Conservation (phyloP, 2,329 filamentous ascomycete genomes). For the Fusarium begoniae region DNA sequence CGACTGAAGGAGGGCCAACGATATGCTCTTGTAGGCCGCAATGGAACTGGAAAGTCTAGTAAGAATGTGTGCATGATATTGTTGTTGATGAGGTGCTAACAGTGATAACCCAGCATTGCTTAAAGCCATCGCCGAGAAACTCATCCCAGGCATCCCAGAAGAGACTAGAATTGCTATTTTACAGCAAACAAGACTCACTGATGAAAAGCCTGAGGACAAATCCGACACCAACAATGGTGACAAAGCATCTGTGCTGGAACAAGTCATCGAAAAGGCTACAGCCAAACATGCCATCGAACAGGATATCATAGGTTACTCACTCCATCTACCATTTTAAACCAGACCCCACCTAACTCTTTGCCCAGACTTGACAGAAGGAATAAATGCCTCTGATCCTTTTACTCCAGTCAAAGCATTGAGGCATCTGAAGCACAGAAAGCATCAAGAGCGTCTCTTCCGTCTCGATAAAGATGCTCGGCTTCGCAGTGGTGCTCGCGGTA, state of each 20-base stretch:
- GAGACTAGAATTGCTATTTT: constrained; percentile 72
- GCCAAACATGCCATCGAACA: constrained; percentile 65
- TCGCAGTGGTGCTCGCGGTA: constrained; percentile 77
- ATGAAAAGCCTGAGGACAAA: constrained; percentile 46
- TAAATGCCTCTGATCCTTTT: constrained; percentile 66
- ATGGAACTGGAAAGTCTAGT: constrained; percentile 87
- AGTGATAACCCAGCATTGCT: constrained; percentile 66
- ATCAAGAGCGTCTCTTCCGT: constrained; percentile 71
- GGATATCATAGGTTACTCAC: constrained; percentile 67
- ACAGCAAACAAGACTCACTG: constrained; percentile 66
- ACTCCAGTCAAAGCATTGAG: constrained; percentile 69
- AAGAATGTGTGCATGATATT: constrained; percentile 38
- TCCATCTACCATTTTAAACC: no score
- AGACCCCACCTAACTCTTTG: neutral
- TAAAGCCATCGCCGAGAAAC: constrained; percentile 78
- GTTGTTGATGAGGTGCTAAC: constrained; percentile 4
- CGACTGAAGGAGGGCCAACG: constrained; percentile 76
- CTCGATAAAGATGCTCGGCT: constrained; percentile 78
- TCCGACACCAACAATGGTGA: neutral
- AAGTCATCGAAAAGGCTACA: constrained; percentile 71
- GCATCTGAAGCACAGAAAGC: constrained; percentile 67
- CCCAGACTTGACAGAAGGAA: constrained; percentile 64
- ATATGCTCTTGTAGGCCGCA: constrained; percentile 82
- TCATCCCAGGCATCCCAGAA: constrained; percentile 79
- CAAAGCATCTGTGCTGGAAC: constrained; percentile 65